Evolutionary conservation across 2,329 filamentous ascomycete genomes (phyloP), one percentile per base, ranked within the genome.

Genomic region (Claviceps citrina): DNA sequence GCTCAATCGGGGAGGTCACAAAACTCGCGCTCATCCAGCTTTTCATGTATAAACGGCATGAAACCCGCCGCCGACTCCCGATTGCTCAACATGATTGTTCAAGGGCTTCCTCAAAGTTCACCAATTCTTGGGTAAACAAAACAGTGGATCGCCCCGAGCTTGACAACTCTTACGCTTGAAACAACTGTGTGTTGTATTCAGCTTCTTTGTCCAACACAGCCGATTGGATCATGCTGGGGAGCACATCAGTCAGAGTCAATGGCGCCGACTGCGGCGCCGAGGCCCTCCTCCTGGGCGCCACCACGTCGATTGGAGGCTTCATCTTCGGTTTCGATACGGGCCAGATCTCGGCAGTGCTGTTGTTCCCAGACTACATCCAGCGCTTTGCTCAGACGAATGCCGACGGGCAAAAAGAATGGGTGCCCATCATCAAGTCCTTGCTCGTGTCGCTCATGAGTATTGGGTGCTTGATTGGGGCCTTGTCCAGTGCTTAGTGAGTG

Each of bases 241-340:
- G 18, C 7, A 65, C 61, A 43, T 62, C 60, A 27, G 53, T 65
- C 49, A 59, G 54, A 41, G 43, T 65, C 52, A 64, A 63, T 49
- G 62, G 63, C 45, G 61, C 60, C 51, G 54, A 63, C 36, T 64
- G 61, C 39, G 62, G 63, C 35, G 40, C 53, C 19, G 62, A 65
- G 44, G 47, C 63, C 19, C 46, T 66, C 43, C 38, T 66, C 22
- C 48, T 76, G 22, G 70, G 69, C 33, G 56, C 66, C 26, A 61
- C 68, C 31, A 73, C 71, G 32, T 71, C 67, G 33, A 66, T 78
- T 31, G 73, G 73, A 44, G 74, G 72, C 36, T 74, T 75, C 54
- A 65, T 78, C 44, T 77, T 76, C 53, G 75, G 74, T 36, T 77
- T 76, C 47, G 74, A 78, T 47, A 78, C 71, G 8, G 74, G 72